Base-by-base conservation (phyloP, 176 grass and related monocot genomes). In the Zizania latifolia region DNA sequence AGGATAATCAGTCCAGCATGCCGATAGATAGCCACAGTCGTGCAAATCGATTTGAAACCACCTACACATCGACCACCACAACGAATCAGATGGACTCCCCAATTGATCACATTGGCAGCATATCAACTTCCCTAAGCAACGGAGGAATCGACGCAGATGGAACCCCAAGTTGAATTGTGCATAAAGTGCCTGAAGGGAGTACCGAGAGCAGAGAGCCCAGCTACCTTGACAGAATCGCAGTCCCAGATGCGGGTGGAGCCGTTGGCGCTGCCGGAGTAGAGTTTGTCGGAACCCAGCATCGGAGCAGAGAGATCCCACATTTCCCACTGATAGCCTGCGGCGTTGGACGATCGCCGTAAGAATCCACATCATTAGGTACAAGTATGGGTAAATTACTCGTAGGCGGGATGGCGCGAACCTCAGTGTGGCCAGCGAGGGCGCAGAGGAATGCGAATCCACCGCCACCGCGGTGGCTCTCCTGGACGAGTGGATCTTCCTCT, bases 251-350 rank as follows among this genome's bases (percentile, higher is more conserved):
- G 71, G 70, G 81, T 71, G 32, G 43, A 69, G 48, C 84, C 71
- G 16, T 86, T 71, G n/a, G 11, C 56, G n/a, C 84, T 81, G 63
- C 78, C 71, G 2, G 84, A 70, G 63, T 70, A 86, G 44, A 86
- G 71, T 71, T 75, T 86, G 70, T 80, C 40, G 0, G 70, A 86
- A 16, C 77, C 77, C 9, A 10, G 10, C 32, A 61, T 53, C 70
- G 80, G 43, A 62, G 83, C n/a, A n/a, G n/a, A n/a, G n/a, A n/a
- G n/a, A n/a, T n/a, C n/a, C n/a, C n/a, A n/a, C n/a, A 80, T 32
- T 80, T 62, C 30, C 83, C 70, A 2, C 51, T 61, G 41, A 86
- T 75, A 68, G 77, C 70, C 76, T 80, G 62, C 27, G n/a, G 5
- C 11, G 68, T 74, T 38, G 13, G 10, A 62, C 27, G 15, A 80